phyloP scores from a whole-genome alignment of 805 yeast genomes.

The Candida peoriensis region DNA sequence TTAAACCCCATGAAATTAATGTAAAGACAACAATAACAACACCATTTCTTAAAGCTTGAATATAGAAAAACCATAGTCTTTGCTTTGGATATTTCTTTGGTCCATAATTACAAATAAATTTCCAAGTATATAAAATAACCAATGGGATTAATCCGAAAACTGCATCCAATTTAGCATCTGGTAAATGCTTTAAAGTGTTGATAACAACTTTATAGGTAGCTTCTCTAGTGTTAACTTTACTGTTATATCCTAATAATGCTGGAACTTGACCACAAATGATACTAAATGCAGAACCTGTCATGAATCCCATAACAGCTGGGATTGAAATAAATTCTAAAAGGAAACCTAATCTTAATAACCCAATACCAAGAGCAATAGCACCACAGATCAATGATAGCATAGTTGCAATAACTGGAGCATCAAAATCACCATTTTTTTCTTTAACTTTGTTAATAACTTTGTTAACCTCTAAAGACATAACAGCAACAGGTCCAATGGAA shows the following conservation, averaged over 20 bases:
- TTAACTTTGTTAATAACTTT: constrained; percentile 68
- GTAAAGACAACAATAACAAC: constrained; percentile 79
- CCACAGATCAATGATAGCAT: constrained; percentile 79
- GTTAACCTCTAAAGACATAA: constrained; percentile 83
- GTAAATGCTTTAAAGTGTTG: constrained; percentile 65
- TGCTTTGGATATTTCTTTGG: constrained; percentile 60
- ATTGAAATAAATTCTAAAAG: constrained; percentile 82
- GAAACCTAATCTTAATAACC: constrained; percentile 80
- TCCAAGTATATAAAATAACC: constrained; percentile 68
- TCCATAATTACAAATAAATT: constrained; percentile 53
- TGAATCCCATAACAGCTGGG: constrained; percentile 92
- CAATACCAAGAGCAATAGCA: constrained; percentile 75
- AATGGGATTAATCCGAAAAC: constrained; percentile 83
- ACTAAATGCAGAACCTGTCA: constrained; percentile 89
- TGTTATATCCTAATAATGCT: constrained; percentile 70
- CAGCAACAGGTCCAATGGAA: constrained; percentile 95
- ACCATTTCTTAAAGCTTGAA: constrained; percentile 75
- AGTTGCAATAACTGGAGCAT: constrained; percentile 76
- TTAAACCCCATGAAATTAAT: constrained; percentile 73
- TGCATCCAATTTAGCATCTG: constrained; percentile 68
- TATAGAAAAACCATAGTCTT: constrained; percentile 55
- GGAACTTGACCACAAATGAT: constrained; percentile 87
- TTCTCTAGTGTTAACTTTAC: constrained; percentile 62
- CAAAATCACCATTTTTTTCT: constrained; percentile 38
- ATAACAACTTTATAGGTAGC: constrained; percentile 69